Conservation (phyloP, 2,329 filamentous ascomycete genomes). For the Xylaria multiplex region DNA sequence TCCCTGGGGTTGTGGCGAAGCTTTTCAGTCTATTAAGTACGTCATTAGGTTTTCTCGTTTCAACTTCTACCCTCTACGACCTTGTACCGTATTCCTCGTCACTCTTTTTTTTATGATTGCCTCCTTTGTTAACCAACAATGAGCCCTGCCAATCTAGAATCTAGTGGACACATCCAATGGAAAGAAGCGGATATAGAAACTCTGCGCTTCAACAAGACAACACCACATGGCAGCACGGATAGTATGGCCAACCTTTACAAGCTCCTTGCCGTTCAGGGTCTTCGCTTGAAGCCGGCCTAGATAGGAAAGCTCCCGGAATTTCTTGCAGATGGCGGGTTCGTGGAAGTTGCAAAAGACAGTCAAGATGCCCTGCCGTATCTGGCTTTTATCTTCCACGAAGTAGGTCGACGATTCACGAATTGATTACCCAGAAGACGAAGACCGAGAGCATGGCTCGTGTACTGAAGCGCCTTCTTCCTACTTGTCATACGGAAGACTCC, state of each 20-base stretch:
- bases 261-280: conserved; percentile 20
- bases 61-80: too few species aligned
- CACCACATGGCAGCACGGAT: conserved; percentile 19
- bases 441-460: conserved; percentile 36
- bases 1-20: conserved; percentile 28
- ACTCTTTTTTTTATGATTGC: too few species aligned
- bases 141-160: too few species aligned
- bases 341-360: conserved; percentile 31
- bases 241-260: conserved; percentile 20
- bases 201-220: conserved; percentile 30
- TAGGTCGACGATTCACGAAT: conserved; percentile 39
- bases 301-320: too few species aligned
- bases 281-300: conserved; percentile 30
- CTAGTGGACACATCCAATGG: conserved; percentile 41
- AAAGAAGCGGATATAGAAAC: conserved; percentile 31
- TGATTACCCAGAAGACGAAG: conserved; percentile 40
- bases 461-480: conserved; percentile 34
- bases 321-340: conserved; percentile 24
- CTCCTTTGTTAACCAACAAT: too few species aligned
- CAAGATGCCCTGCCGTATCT: conserved; percentile 26
- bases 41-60: not conserved
- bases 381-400: conserved; percentile 31
- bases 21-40: conserved; percentile 39
- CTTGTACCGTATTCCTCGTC: too few species aligned
- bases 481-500: too few species aligned